Conservation (phyloP, 2,329 filamentous ascomycete genomes). For the Aspergillus sp. region DNA sequence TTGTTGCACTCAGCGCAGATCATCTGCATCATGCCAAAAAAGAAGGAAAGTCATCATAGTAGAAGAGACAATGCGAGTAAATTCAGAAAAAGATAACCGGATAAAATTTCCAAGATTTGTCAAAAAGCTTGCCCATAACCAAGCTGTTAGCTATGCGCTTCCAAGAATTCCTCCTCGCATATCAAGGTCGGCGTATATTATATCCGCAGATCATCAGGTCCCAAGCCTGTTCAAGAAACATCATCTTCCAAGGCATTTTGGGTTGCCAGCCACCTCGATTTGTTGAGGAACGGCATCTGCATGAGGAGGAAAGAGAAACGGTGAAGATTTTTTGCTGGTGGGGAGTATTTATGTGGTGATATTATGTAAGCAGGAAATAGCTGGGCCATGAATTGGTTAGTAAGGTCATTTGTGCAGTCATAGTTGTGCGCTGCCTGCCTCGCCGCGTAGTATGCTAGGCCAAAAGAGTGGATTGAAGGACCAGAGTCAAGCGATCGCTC, state of each 20-base stretch:
- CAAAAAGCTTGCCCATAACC: not conserved
- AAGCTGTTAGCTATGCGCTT: not conserved
- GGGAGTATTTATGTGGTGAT: not conserved
- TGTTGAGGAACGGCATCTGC: not conserved
- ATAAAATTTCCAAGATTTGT: not conserved
- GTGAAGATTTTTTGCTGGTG: not conserved
- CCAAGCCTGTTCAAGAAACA: not conserved
- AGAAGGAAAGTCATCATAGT: slow-evolving; percentile 30
- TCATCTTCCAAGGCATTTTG: not conserved
- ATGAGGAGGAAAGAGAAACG: not conserved
- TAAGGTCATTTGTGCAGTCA: not conserved
- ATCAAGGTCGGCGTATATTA: not conserved
- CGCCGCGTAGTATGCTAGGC: not conserved
- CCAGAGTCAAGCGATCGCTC: not conserved
- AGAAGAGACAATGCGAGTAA: slow-evolving; percentile 3
- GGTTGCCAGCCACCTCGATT: not conserved
- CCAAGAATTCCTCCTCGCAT: not conserved
- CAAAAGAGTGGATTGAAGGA: not conserved
- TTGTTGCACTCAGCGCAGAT: slow-evolving; percentile 25
- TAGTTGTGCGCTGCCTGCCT: not conserved
- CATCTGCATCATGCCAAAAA: slow-evolving; percentile 28
- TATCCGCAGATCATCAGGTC: not conserved
- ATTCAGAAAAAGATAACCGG: not conserved
- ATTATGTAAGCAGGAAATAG: not conserved
- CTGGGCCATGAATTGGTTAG: not conserved